Evolutionary conservation across 345 rosid genomes (phyloP), one percentile per base, ranked within the genome.

Genomic region (Lumnitzera littorea): DNA sequence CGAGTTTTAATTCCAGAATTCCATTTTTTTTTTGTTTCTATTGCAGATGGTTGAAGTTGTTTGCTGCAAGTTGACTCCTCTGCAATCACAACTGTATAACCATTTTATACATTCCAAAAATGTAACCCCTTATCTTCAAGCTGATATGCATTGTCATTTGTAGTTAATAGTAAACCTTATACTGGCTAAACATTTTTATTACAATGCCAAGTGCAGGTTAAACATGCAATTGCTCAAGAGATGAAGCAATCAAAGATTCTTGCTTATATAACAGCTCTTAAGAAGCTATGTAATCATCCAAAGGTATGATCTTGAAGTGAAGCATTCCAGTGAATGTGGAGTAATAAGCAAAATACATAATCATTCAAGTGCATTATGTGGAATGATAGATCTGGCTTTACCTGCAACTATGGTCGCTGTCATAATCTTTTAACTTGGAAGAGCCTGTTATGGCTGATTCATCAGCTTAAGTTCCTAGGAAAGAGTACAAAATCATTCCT

Each of bases 231-330:
- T 50, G 74, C 81, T 29, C 97, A 87, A 63, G 95, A 88, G 70
- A 63, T 77, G 72, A 94, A 90, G 72, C 81, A 84, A 67, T 81
- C 96, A n/a, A 90, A 82, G 82, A 91, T 94, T 59, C 79, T 94
- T 81, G 99, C 97, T 58, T 89, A 87, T 75, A 90, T 94, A 61
- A 94, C 99, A 58, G 97, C 96, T 71, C 99, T 94, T 54, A 94
- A 94, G 82, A 94, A 94, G 89, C 95, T 94, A 64, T 90, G 99
- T 82, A 94, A 94, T 72, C 99, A 94, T 82, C 99, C 99, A 54
- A 94, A 94, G 96, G 99, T 94, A 68, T 51, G 57, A n/a, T 43
- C 3, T 17, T 24, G 14, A 25, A 48, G 17, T 43, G 14, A 15
- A 31, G 50, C 8, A 24, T 60, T 60, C 20, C 11, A 36, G 43